A percentile compares a stretch with the other conserved stretches of the same genome.
Evolutionary conservation across 1,284 basidiomycete species (phyloP).

Genomic region (Tylopilus orsonianus): DNA sequence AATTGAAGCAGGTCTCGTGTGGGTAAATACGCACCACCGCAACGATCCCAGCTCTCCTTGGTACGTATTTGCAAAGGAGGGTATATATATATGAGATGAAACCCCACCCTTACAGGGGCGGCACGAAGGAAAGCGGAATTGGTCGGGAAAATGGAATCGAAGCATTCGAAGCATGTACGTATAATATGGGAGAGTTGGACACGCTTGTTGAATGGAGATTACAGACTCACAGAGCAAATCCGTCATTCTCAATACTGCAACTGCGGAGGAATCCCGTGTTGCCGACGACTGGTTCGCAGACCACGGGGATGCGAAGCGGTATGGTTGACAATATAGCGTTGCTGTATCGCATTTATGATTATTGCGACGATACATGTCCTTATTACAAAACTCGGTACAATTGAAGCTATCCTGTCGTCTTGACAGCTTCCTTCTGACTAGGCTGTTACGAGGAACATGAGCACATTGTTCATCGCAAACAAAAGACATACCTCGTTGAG

Average conservation of each 20-base stretch:
- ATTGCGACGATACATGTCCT: constrained; percentile 15
- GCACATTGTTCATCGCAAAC: neutral
- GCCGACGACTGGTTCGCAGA: constrained; percentile 80
- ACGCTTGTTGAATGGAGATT: constrained; percentile 8
- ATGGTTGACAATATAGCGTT: constrained; percentile 46
- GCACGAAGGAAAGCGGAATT: constrained; percentile 82
- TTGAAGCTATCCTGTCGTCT: constrained; percentile 40
- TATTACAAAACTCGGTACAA: constrained; percentile 12
- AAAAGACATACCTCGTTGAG: constrained; percentile 48
- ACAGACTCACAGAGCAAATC: constrained; percentile 82
- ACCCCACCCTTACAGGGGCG: constrained; percentile 54
- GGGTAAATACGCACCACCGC: constrained; percentile 85
- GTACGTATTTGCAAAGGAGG: constrained; percentile 41
- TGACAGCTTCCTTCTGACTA: constrained; percentile 52
- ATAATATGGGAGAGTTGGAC: neutral
- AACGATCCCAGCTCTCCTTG: constrained; percentile 87
- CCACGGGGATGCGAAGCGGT: constrained; percentile 47
- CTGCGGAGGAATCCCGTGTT: constrained; percentile 52
- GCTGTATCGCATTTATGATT: neutral
- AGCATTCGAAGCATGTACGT: constrained; percentile 71
- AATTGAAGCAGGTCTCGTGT: constrained; percentile 74
- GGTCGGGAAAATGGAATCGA: constrained; percentile 81
- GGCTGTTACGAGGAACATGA: constrained; percentile 21
- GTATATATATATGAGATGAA: constrained; percentile 1
- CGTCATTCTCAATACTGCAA: constrained; percentile 67